phyloP scores from a whole-genome alignment of 2,329 filamentous ascomycete genomes.

The Ceratocystis diversiconidia region DNA sequence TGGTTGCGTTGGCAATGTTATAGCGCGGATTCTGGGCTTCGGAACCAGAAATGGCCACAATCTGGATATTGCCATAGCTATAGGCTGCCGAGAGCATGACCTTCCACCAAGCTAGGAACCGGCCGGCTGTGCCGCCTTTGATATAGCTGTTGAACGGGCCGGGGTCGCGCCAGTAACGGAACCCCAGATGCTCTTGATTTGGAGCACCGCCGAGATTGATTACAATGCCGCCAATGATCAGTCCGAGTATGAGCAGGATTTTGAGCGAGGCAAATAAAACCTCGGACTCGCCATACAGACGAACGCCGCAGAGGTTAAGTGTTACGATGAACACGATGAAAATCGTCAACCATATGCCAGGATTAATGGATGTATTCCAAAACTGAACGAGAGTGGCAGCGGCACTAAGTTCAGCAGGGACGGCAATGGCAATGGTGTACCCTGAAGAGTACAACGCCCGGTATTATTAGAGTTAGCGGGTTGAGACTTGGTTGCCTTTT shows the following conservation, averaged over 20 bases:
- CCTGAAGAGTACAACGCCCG: conserved; percentile 29
- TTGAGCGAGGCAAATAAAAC: conserved; percentile 35
- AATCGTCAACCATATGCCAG: conserved; percentile 28
- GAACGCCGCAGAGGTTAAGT: conserved; percentile 29
- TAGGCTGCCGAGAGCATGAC: conserved; percentile 29
- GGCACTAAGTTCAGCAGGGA: conserved; percentile 29
- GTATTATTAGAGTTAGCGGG: too few species aligned
- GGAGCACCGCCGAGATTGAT: conserved; percentile 30
- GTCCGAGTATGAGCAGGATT: conserved; percentile 30
- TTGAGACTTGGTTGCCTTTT: too few species aligned
- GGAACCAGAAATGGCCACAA: conserved; percentile 20
- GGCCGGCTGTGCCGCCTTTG: conserved; percentile 24
- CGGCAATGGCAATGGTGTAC: conserved; percentile 30
- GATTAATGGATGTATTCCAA: conserved; percentile 26
- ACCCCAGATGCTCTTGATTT: conserved; percentile 27
- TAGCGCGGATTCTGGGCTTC: conserved; percentile 22
- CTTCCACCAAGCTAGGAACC: conserved; percentile 30
- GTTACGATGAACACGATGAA: conserved; percentile 26
- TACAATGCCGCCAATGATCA: conserved; percentile 29
- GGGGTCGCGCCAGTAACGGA: conserved; percentile 32
- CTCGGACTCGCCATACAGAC: conserved; percentile 33
- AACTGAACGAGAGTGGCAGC: conserved; percentile 28
- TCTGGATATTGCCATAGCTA: conserved; percentile 24
- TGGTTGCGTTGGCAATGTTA: conserved; percentile 21
- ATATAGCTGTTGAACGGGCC: conserved; percentile 30